These are phyloP conservation scores for Leptomonas seymouri DNA, from an alignment of 208 protist genomes.

Conservation along the genomic window DNA sequence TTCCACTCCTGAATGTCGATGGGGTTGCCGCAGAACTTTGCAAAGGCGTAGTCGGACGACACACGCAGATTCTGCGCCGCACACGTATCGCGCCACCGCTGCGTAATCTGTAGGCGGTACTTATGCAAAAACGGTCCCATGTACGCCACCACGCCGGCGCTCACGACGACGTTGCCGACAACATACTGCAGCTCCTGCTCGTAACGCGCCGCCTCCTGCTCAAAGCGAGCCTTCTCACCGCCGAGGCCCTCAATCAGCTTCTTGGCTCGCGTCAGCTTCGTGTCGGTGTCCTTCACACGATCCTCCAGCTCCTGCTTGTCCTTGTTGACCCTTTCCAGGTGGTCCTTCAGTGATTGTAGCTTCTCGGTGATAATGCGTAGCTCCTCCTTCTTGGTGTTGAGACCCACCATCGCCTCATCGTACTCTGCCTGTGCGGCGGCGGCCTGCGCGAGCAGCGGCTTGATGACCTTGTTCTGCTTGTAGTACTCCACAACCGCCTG, in stretches of 20 bases:
- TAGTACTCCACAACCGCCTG: conserved; percentile 98
- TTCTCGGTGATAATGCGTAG: conserved; percentile 92
- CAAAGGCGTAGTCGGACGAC: conserved; percentile 85
- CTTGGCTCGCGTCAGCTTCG: conserved; percentile 94
- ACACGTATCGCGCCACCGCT: conserved; percentile 80
- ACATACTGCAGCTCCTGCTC: conserved; percentile 86
- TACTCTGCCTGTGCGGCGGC: conserved; percentile 88
- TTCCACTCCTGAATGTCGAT: conserved; percentile 94
- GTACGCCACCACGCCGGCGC: conserved; percentile 95
- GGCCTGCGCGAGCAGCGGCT: conserved; percentile 91
- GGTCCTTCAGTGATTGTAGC: conserved; percentile 75
- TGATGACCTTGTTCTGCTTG: conserved; percentile 96
- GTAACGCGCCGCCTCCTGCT: conserved; percentile 79
- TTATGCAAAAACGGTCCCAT: conserved; percentile 95
- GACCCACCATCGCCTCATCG: conserved; percentile 80
- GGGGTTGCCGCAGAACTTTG: conserved; percentile 88
- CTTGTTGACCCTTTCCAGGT: conserved; percentile 84
- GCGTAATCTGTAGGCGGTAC: conserved; percentile 85
- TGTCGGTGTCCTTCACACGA: conserved; percentile 93
- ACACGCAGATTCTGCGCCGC: conserved; percentile 71
- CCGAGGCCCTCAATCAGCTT: conserved; percentile 95
- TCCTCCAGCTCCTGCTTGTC: conserved; percentile 93
- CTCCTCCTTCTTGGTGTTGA: conserved; percentile 93
- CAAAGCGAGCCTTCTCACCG: conserved; percentile 95
- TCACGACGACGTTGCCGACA: conserved; percentile 95